These are phyloP conservation scores for Caloboletus inedulis DNA, from an alignment of 1,284 basidiomycete genomes.

Conservation along the genomic window DNA sequence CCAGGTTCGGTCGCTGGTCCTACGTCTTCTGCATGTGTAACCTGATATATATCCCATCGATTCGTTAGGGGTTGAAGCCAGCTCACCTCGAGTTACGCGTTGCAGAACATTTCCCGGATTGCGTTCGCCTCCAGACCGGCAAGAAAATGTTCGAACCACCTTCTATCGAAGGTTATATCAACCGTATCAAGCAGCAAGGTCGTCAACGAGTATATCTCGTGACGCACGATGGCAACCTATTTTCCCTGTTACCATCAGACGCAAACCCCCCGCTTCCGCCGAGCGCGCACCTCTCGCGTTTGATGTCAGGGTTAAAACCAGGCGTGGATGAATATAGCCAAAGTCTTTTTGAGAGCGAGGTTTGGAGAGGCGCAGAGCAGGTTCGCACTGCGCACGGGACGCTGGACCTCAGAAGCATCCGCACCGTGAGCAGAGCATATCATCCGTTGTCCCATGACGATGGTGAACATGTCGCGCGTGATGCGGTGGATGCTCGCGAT, in stretches of 20 bases:
- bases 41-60: conserved; percentile 11
- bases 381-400: conserved; percentile 64
- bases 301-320: conserved; percentile 23
- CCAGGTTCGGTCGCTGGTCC: conserved; percentile 43
- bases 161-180: conserved; percentile 76
- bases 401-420: conserved; percentile 64
- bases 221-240: conserved; percentile 73
- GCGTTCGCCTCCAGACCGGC: conserved; percentile 54
- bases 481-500: conserved; percentile 55
- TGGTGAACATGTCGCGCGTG: conserved; percentile 34
- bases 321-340: conserved; percentile 33
- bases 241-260: conserved; percentile 49
- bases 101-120: conserved; percentile 60
- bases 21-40: neutral
- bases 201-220: conserved; percentile 67
- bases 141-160: conserved; percentile 63
- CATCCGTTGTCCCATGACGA: conserved; percentile 23
- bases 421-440: conserved; percentile 62
- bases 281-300: conserved; percentile 39
- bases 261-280: conserved; percentile 72
- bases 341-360: conserved; percentile 49
- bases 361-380: conserved; percentile 62
- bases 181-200: conserved; percentile 60
- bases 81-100: conserved; percentile 71
- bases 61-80: conserved; percentile 43